Percentiles rank a stretch among this genome's conserved stretches.
Evolutionary conservation across 495 filamentous ascomycete species (phyloP).

Genomic region (Penicillium samsonianum): DNA sequence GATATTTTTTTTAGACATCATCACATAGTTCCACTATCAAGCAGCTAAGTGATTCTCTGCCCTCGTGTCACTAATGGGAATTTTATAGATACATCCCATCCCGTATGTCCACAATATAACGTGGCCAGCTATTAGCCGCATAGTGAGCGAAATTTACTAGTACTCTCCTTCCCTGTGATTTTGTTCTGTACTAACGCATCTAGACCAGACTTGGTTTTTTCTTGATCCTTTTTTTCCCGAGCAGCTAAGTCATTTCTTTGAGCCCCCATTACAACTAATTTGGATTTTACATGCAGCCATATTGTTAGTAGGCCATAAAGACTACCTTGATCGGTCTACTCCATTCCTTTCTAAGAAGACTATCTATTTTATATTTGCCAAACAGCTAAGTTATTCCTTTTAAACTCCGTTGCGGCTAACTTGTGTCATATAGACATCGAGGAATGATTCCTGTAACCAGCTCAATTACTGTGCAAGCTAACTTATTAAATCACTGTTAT

Average conservation of each 20-base stretch:
- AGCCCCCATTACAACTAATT: not conserved
- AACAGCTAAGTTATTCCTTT: not conserved
- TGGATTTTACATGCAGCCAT: not conserved
- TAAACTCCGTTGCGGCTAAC: not conserved
- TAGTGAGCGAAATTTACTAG: not conserved
- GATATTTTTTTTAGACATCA: not conserved
- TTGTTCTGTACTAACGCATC: not conserved
- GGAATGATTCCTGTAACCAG: not conserved
- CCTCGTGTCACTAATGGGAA: not conserved
- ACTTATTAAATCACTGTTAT: not conserved
- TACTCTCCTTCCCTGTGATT: not conserved
- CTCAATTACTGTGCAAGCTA: not conserved
- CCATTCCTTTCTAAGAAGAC: not conserved
- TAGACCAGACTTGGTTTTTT: not conserved
- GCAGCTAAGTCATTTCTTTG: not conserved
- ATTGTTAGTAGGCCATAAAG: not conserved
- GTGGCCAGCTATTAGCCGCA: not conserved
- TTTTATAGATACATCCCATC: not conserved
- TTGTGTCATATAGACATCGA: not conserved
- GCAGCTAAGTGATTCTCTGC: not conserved
- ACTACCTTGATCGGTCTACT: not conserved
- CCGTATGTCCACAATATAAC: not conserved
- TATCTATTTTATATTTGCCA: not conserved
- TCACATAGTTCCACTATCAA: not conserved
- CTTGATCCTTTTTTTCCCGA: no score